phyloP scores from a whole-genome alignment of 2,329 filamentous ascomycete genomes.

The Xylaria sp. region DNA sequence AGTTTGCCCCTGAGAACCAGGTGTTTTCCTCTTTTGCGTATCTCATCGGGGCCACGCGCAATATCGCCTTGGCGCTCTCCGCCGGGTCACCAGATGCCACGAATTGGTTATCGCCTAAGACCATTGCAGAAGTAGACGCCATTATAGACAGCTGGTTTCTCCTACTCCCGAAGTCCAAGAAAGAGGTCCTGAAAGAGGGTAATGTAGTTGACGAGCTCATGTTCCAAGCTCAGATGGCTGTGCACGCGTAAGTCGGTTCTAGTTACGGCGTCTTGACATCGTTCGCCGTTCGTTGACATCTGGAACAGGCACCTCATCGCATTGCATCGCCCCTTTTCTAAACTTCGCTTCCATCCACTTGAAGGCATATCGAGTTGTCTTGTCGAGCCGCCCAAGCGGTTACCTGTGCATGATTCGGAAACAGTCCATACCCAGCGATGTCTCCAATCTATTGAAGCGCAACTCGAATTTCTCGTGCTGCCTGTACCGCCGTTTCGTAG shows the following conservation, averaged over 20 bases:
- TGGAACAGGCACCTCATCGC: conserved; percentile 14
- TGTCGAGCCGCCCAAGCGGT: conserved; percentile 11
- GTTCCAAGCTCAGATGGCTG: conserved; percentile 22
- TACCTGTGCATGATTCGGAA: conserved; percentile 9
- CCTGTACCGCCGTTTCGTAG: conserved; percentile 14
- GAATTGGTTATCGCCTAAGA: conserved; percentile 17
- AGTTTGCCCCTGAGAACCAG: conserved; percentile 17
- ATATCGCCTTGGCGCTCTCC: conserved; percentile 18
- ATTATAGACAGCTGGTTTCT: conserved; percentile 21
- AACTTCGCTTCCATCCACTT: conserved; percentile 12
- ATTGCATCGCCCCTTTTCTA: conserved; percentile 18
- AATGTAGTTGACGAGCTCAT: conserved; percentile 21
- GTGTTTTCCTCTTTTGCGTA: conserved; percentile 21
- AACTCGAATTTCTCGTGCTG: conserved; percentile 16
- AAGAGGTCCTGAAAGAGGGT: conserved; percentile 16
- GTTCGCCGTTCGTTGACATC: not conserved
- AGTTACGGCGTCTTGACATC: not conserved
- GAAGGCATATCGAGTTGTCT: conserved; percentile 18
- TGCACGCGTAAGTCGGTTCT: conserved; percentile 16
- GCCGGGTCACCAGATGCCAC: conserved; percentile 15
- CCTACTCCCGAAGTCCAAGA: conserved; percentile 17
- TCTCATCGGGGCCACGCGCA: conserved; percentile 20
- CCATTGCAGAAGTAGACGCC: conserved; percentile 20
- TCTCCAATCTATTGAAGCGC: conserved; percentile 19
- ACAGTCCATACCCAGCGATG: conserved; percentile 18